phyloP scores from a whole-genome alignment of 257 asterid genomes.

The Capsicum pubescens region DNA sequence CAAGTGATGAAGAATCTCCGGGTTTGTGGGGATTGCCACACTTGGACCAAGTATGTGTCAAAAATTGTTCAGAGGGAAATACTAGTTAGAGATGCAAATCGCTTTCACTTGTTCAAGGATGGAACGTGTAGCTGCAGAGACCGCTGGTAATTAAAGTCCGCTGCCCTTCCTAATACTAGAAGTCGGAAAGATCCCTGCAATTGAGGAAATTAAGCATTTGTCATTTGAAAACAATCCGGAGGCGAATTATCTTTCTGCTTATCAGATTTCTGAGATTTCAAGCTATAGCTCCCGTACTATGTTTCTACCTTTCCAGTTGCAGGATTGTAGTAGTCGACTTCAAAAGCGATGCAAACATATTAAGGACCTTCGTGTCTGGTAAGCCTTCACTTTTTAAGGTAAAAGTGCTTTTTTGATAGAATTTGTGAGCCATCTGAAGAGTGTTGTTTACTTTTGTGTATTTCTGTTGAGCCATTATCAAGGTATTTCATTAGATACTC shows the following conservation, averaged over 20 bases:
- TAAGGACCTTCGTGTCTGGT: background rate
- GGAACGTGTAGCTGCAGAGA: constrained; percentile 69
- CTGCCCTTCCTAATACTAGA: background rate
- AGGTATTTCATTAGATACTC: background rate
- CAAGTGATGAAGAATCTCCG: constrained; percentile 67
- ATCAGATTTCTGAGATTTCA: background rate
- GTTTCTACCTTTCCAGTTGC: constrained; percentile 9
- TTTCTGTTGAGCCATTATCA: background rate
- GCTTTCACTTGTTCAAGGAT: constrained; percentile 64
- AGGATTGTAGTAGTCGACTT: background rate
- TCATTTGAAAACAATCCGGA: background rate
- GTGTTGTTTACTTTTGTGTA: background rate
- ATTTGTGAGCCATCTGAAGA: background rate
- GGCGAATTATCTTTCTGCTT: background rate
- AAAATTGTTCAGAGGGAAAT: constrained; percentile 59
- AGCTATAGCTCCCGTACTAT: background rate
- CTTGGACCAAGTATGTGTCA: constrained; percentile 59
- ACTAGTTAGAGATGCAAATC: constrained; percentile 64
- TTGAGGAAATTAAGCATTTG: background rate
- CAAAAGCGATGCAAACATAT: background rate
- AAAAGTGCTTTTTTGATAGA: background rate
- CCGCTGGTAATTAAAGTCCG: constrained; percentile 47
- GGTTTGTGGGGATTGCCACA: constrained; percentile 75
- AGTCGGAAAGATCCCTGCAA: background rate
- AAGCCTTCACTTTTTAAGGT: background rate